Percentiles rank a stretch among this genome's conserved stretches.
Evolutionary conservation across 2,329 filamentous ascomycete species (phyloP).

Genomic region (Penicillium sp.): DNA sequence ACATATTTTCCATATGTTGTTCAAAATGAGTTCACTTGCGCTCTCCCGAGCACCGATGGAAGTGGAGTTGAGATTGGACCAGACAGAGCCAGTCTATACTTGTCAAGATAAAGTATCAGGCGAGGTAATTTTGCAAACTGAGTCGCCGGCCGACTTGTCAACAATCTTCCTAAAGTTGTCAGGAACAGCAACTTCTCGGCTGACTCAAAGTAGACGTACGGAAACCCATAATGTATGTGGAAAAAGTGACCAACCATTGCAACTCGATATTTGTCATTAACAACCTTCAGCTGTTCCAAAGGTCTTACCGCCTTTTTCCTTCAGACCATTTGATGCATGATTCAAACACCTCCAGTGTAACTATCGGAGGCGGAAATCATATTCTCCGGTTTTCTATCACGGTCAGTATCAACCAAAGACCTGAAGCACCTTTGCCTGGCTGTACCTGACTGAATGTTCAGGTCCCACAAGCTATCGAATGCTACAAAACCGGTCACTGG

Average conservation of each 20-base stretch:
- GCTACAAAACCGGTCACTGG: background rate
- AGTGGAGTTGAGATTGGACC: conserved; percentile 1
- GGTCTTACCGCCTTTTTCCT: background rate
- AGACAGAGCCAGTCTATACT: conserved; percentile 5
- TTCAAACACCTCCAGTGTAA: conserved; percentile 1
- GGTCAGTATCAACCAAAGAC: background rate
- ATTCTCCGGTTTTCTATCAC: background rate
- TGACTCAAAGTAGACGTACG: conserved; percentile 4
- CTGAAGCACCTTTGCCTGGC: background rate
- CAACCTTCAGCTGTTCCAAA: background rate
- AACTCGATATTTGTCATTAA: background rate
- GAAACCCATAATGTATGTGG: conserved; percentile 14
- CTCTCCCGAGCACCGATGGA: background rate
- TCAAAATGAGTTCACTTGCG: background rate
- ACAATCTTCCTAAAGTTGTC: conserved; percentile 11
- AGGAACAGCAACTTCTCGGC: conserved; percentile 12
- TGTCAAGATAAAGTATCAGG: conserved; percentile 14
- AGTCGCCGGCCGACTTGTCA: conserved; percentile 10
- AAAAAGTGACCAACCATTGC: background rate
- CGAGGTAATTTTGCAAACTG: conserved; percentile 10
- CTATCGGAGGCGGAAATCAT: background rate
- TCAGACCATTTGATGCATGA: background rate
- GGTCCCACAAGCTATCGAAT: background rate
- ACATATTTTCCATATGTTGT: background rate
- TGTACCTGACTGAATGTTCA: background rate